Evolutionary conservation across 2,329 filamentous ascomycete species (phyloP).

Genomic region (Cercospora sp.): DNA sequence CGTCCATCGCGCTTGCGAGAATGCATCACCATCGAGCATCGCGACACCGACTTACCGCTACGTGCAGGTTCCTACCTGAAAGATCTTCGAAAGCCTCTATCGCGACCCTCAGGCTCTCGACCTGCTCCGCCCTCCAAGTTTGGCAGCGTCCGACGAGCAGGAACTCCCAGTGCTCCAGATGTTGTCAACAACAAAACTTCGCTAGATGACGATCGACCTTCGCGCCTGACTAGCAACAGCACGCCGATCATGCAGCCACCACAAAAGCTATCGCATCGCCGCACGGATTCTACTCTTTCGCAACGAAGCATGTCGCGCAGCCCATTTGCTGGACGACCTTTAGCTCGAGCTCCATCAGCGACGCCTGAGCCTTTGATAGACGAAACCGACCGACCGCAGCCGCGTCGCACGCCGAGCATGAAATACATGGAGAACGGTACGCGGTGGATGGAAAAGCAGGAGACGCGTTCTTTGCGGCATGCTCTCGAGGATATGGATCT

Average conservation of each 20-base stretch:
- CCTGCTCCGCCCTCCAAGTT: constrained; percentile 58
- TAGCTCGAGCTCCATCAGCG: constrained; percentile 31
- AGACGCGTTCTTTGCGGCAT: constrained; percentile 67
- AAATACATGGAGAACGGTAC: constrained; percentile 73
- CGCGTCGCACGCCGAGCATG: constrained; percentile 56
- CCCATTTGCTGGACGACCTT: constrained; percentile 37
- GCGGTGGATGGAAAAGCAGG: constrained; percentile 79
- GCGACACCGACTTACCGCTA: constrained; percentile 15
- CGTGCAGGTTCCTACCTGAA: constrained; percentile 67
- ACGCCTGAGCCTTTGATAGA: constrained; percentile 36
- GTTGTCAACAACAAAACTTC: constrained; percentile 12
- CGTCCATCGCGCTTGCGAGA: constrained; percentile 27
- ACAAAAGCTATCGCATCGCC: constrained; percentile 31
- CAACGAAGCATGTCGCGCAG: constrained; percentile 20
- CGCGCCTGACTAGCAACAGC: constrained; percentile 38
- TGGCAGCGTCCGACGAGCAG: constrained; percentile 33
- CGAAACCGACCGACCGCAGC: constrained; percentile 49
- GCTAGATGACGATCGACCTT: constrained; percentile 29
- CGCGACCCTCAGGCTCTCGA: constrained; percentile 69
- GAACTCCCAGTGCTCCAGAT: constrained; percentile 24
- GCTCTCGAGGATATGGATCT: constrained; percentile 74
- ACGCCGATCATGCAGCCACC: constrained; percentile 30
- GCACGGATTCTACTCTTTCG: constrained; percentile 23
- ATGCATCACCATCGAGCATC: constrained; percentile 18
- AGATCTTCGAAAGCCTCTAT: constrained; percentile 66